Base-by-base conservation (phyloP, 169 alveolate species). In the Babesia bovis region DNA sequence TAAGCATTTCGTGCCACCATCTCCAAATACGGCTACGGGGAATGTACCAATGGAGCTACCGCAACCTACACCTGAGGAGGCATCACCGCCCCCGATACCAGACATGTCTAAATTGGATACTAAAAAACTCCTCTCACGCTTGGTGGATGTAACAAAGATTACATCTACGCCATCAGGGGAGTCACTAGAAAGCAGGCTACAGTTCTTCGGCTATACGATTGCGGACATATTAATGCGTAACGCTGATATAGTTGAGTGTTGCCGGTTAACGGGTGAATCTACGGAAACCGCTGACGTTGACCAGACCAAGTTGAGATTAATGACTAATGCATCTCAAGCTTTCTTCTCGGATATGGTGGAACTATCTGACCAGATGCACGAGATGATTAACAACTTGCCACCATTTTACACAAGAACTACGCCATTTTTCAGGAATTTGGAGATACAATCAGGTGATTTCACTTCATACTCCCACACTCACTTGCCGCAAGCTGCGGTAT, bases 401-500 rank as follows among this genome's bases (percentile, higher is more conserved):
- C 87, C 87, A 25, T 69, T 65, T 21, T 78, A 68, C 57, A 78
- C 87, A 17, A n/a, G 87, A 17, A 40, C 52, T 25, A 9, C 47
- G 19, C 56, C 78, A 41, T 78, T 51, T 41, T 61, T 65, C 60
- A 38, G 57, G 36, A 78, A 78, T 60, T 52, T 65, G 15, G 51
- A 55, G 33, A 44, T 45, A 15, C 4, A 17, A 3, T 30, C 47
- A 30, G 71, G 66, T 33, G 76, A 52, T 17, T 3, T 49, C 23
- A 42, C 35, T 2, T 78, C 87, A 44, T 78, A 59, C 47, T 66
- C 87, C 38, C 74, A 67, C 55, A 68, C 83, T 4, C 45, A 17
- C 1, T 52, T 49, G 4, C 75, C 66, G 19, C 83, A 78, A 38
- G 67, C 59, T 4, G 75, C 67, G 30, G 30, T 70, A 21, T 60